Conservation (phyloP, 1,139 yeast species). For the Schizosaccharomyces versatilis region DNA sequence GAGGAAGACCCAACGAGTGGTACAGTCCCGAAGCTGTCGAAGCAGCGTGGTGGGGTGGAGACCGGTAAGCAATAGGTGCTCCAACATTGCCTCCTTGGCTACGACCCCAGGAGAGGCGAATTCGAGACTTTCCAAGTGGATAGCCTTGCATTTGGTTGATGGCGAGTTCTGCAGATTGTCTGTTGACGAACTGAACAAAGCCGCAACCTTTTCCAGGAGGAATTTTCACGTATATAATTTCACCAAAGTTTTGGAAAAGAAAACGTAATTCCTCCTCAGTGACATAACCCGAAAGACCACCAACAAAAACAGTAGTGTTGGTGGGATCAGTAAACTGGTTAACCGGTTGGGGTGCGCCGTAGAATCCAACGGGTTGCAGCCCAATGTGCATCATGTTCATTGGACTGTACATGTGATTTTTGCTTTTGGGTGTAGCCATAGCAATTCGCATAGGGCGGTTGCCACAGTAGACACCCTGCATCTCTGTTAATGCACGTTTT, state of each 20-base stretch:
- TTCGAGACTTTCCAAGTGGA: constrained; percentile 65
- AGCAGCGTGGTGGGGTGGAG: constrained; percentile 20
- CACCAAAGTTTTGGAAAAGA: constrained; percentile 66
- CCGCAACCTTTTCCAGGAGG: constrained; percentile 91
- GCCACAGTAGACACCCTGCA: constrained; percentile 60
- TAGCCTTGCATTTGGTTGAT: constrained; percentile 84
- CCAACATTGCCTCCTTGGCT: constrained; percentile 20
- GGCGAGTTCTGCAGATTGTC: constrained; percentile 76
- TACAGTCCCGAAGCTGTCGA: constrained; percentile 20
- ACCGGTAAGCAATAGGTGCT: constrained; percentile 17
- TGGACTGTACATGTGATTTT: constrained; percentile 15
- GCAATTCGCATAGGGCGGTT: constrained; percentile 61
- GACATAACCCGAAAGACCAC: constrained; percentile 60
- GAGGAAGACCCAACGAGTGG: constrained; percentile 18
- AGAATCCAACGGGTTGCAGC: constrained; percentile 18
- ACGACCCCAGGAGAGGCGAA: constrained; percentile 80
- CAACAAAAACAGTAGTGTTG: constrained; percentile 86
- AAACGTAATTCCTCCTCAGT: constrained; percentile 54
- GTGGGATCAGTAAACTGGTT: constrained; percentile 49
- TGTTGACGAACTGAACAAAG: constrained; percentile 57
- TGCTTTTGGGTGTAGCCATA: constrained; percentile 45
- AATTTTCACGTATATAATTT: constrained; percentile 61
- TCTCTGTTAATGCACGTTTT: constrained; percentile 50
- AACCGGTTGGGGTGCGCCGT: constrained; percentile 21
- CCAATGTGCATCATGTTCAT: constrained; percentile 17